Conservation (phyloP, 1,284 basidiomycete species). For the Heterobasidion irregulare region DNA sequence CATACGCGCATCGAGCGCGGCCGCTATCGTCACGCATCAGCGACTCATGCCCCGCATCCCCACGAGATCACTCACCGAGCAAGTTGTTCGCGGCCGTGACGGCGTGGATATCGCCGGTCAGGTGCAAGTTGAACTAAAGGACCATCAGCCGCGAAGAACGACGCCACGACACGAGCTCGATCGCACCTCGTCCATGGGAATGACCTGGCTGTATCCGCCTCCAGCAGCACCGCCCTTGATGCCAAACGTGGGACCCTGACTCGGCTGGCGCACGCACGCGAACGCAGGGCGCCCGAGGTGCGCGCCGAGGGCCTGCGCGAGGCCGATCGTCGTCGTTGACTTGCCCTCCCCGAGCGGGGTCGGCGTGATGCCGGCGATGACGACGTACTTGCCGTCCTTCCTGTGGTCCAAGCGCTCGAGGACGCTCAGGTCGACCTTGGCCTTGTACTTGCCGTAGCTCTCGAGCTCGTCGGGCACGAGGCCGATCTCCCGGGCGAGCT, state of each 20-base stretch:
- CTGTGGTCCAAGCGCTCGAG: conserved; percentile 82
- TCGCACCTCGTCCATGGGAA: conserved; percentile 95
- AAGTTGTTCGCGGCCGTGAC: conserved; percentile 98
- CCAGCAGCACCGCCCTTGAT: conserved; percentile 99
- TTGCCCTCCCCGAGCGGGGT: conserved; percentile 98
- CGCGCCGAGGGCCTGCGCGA: conserved; percentile 94
- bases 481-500: conserved; percentile 87
- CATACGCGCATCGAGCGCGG: conserved; percentile 94
- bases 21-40: conserved; percentile 45
- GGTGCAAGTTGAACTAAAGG: conserved; percentile 83
- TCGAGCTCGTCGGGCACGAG: conserved; percentile 85
- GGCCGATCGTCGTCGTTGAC: conserved; percentile 96
- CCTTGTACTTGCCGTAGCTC: conserved; percentile 94
- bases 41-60: neutral
- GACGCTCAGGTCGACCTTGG: conserved; percentile 90
- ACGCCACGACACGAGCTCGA: neutral
- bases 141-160: neutral
- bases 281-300: conserved; percentile 91
- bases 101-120: conserved; percentile 98
- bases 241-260: conserved; percentile 98
- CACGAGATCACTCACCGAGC: conserved; percentile 44
- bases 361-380: conserved; percentile 96
- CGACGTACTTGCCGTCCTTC: conserved; percentile 94
- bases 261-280: conserved; percentile 98
- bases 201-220: conserved; percentile 97